Base-by-base conservation (phyloP, 2,329 filamentous ascomycete species). In the Zasmidium citrigriseum region DNA sequence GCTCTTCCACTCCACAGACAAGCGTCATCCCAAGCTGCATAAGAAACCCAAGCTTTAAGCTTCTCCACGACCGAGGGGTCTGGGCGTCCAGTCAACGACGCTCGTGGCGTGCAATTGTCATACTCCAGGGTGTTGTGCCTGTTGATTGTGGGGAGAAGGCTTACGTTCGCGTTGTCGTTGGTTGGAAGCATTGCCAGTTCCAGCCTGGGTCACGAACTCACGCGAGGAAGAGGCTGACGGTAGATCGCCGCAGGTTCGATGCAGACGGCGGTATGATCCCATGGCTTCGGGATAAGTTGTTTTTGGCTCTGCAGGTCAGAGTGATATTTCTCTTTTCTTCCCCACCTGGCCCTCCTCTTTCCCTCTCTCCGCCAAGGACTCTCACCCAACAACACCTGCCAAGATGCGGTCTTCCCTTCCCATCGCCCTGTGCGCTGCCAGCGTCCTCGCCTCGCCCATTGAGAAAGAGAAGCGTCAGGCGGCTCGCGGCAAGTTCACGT, bases 401-500 rank as follows among this genome's bases (percentile, higher is more conserved):
- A 49, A 23, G 47, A 49, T 49, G 47, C 24, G 22, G 21, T 25
- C 47, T 49, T 5, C 20, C 16, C 3, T 49, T 23, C 22, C 47
- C 21, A 25, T 25, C 47, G 25, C 47, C 11, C 21, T 49, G 22
- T n/a, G 25, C 23, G 22, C 47, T 23, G 21, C 22, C 23, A 27
- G 47, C 22, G 49, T 20, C 27, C 18, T 52, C 18, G 49, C 49
- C 14, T 9, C 49, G 2, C 49, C 49, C 16, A 18, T 41, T 20
- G 18, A 52, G 27, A 27, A 52, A 21, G 18, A 52, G 27, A 27
- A 52, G 25, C 20, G 45, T 11, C 20, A 47, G 22, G 22, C 20
- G 22, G 55, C 34, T 46, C 25, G 22, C 16, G 46, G 46, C 21
- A 44, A 51, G 18, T 61, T 61, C 38, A 61, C 50, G 2, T 47